Percentiles rank a stretch among this genome's conserved stretches.
Conservation (phyloP, 208 protist genomes). For the Wallacemonas sp. region DNA sequence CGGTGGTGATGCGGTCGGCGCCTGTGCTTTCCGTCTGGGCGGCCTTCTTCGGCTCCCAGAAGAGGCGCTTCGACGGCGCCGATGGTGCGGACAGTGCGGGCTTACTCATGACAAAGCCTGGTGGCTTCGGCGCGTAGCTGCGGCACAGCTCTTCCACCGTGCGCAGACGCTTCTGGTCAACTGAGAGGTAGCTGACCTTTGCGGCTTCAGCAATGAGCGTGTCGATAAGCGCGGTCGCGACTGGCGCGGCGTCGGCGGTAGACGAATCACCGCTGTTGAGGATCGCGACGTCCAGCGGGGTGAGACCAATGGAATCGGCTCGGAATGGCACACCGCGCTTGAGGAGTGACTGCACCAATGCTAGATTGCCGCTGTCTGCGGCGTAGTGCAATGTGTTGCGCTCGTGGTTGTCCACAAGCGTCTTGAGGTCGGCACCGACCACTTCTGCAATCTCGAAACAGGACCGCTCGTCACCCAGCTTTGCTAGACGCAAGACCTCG, state of each 20-base stretch:
- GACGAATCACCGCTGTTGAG: constrained; percentile 25
- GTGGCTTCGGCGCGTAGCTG: constrained; percentile 54
- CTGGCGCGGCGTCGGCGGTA: background rate
- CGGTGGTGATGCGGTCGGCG: background rate
- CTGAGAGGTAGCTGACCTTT: constrained; percentile 20
- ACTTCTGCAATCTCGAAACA: constrained; percentile 46
- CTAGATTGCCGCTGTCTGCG: constrained; percentile 55
- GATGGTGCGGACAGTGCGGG: constrained; percentile 28
- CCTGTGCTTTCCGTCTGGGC: background rate
- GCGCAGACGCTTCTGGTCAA: background rate
- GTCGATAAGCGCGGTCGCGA: constrained; percentile 18
- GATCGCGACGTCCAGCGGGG: constrained; percentile 75
- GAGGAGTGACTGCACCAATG: constrained; percentile 47
- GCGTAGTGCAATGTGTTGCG: constrained; percentile 85
- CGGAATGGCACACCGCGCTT: constrained; percentile 50
- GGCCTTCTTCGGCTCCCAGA: constrained; percentile 19
- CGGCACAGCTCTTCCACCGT: constrained; percentile 45
- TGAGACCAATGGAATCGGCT: constrained; percentile 63
- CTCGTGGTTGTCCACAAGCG: constrained; percentile 68
- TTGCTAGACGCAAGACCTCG: constrained; percentile 77
- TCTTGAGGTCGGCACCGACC: constrained; percentile 27
- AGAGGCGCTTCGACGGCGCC: constrained; percentile 12
- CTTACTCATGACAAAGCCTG: constrained; percentile 74
- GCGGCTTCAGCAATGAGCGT: constrained; percentile 26
- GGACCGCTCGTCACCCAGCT: constrained; percentile 74